These are phyloP conservation scores for Diaporthe amygdali DNA, from an alignment of 2,329 filamentous ascomycete species.

Conservation along the genomic window DNA sequence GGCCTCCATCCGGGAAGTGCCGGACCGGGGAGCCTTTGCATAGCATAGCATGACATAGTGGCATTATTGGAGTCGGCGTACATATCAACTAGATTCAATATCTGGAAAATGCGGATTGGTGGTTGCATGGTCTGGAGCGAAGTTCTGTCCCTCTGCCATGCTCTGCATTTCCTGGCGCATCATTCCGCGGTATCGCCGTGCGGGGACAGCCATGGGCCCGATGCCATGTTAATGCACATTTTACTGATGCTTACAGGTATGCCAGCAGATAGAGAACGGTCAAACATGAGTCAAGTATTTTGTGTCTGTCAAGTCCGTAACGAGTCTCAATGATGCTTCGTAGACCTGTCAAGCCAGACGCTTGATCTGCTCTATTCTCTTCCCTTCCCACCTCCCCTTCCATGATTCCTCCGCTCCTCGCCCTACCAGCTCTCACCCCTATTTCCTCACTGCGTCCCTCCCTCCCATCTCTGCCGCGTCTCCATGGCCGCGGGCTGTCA, in stretches of 20 bases:
- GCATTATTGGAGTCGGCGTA: background rate
- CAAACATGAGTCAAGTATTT: background rate
- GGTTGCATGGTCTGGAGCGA: background rate
- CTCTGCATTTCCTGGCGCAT: no score
- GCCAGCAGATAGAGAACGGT: background rate
- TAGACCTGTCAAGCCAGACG: background rate
- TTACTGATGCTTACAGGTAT: background rate
- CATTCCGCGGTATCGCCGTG: background rate
- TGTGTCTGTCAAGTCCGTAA: background rate
- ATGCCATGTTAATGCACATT: background rate
- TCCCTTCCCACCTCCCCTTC: background rate
- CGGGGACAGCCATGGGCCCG: background rate
- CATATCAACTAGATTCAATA: background rate
- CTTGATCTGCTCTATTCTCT: no score
- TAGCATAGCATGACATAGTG: background rate
- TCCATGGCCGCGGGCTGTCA: background rate
- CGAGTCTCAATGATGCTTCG: background rate
- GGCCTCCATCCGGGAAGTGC: background rate
- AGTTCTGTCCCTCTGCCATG: no score
- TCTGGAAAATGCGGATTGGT: background rate
- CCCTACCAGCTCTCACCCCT: background rate
- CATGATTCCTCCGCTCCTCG: background rate
- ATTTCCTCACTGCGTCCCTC: no score
- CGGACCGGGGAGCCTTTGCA: background rate
- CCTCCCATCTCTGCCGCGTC: background rate